Evolutionary conservation across 371 early-diverging fungal genomes (phyloP), one percentile per base, ranked within the genome.

Genomic region (Mucor lusitanicus): DNA sequence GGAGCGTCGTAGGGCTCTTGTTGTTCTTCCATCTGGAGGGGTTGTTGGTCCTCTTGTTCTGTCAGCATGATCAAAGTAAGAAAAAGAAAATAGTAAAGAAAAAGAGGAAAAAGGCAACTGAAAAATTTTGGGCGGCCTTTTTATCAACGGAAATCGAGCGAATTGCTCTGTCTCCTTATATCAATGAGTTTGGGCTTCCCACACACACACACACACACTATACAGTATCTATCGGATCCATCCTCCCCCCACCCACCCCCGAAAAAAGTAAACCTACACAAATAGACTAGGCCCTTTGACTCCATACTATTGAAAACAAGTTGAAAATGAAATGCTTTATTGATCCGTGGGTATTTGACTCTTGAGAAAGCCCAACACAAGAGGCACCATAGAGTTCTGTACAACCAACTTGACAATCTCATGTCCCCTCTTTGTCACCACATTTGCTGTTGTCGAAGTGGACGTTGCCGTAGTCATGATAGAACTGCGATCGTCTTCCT

Each of bases 341-440:
- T 50, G 3, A 23, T 50, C 25, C 4, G 21, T 28, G 19, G 62
- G 23, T 48, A 65, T 68, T 64, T 65, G 65, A 25, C 58, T 64
- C 35, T 81, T 78, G 46, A 88, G 68, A 54, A 88, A 88, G 2
- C 84, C 82, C 21, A 88, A 77, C 71, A 88, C 76, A 11, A 83
- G 72, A 7, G 87, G 86, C 53, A 88, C 83, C 69, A 85, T 68
- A 17, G 87, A 85, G 50, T 88, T 88, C 59, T 87, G 87, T 28
- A 86, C 87, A n/a, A 84, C 86, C 21, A 88, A 53, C 19, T 83
- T 77, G 25, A 87, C 77, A 23, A 88, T 78, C 56, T 88, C 88
- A 71, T 84, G 77, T 1, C 84, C 84, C 30, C 81, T 59, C 67
- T 81, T 84, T 15, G 81, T 83, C 19, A 85, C 68, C 57, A 83